Evolutionary conservation across 148 eudicot species (phyloP), one percentile per base, ranked within the genome.

Genomic region (Chenopodium quinoa): DNA sequence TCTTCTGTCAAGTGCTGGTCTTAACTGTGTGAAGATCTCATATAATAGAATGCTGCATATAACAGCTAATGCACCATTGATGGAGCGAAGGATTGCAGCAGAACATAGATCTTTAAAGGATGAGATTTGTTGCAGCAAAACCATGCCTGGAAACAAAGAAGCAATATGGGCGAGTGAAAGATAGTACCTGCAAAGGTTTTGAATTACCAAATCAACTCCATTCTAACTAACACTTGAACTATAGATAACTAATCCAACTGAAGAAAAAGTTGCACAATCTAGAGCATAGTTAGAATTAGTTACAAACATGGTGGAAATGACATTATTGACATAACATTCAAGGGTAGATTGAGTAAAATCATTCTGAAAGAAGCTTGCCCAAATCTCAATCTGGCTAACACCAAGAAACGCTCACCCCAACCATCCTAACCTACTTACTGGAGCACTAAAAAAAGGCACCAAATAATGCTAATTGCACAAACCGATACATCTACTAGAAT

Each of bases 141-240:
- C 80, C 84, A 90, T 84, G 86, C 97, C 94, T 87, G 99, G 97
- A 93, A 92, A 92, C 87, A 95, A 93, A 91, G 86, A 95, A 90
- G 97, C 94, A 90, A 92, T 91, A 93, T 93, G 89, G 83, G 93
- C 97, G 89, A 95, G 99, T 87, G 97, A 95, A 92, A 95, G 80
- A 89, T 75, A 88, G 91, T 95, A 95, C 99, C 99, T 93, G 97
- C 97, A 95, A 90, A 84, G 88, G 87, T 87, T 75, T 77, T 83
- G 27, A 82, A 85, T 66, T 71, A 75, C 75, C 52, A 69, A 64
- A 90, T 92, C 89, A 89, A 89, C 83, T 73, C 82, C 32, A 44
- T 58, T 74, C 63, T 71, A 20, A n/a, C 71, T 72, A 29, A 75
- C 52, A 67, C 37, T 60, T 73, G 67, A 20, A 17, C 73, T 19